Conservation (phyloP, 108 stramenopile species). For the Stephanodiscus minutulus region DNA sequence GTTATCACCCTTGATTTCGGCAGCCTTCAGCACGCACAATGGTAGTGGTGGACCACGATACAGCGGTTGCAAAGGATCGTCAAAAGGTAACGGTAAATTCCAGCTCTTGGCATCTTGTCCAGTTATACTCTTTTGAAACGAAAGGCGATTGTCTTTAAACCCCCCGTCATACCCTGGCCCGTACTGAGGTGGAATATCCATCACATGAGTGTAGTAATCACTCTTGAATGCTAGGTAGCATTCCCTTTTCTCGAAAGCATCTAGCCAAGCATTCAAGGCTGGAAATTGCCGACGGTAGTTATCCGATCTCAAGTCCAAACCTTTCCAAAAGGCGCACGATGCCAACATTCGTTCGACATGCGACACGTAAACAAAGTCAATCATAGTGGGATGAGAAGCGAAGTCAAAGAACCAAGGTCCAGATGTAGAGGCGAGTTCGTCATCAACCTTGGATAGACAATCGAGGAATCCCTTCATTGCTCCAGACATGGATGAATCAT, state of each 20-base stretch:
- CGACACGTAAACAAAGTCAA: conserved; percentile 90
- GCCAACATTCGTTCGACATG: conserved; percentile 92
- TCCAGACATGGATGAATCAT: conserved; percentile 59
- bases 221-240: conserved; percentile 86
- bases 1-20: conserved; percentile 53
- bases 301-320: conserved; percentile 69
- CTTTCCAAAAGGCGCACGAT: conserved; percentile 92
- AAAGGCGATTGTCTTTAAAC: conserved; percentile 60
- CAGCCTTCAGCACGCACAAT: conserved; percentile 64
- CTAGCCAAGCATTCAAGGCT: conserved; percentile 83
- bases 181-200: conserved; percentile 72
- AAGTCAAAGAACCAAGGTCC: conserved; percentile 94
- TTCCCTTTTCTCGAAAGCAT: conserved; percentile 89
- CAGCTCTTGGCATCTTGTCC: conserved; percentile 64
- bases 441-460: conserved; percentile 77
- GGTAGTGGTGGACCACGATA: conserved; percentile 80
- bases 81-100: conserved; percentile 68
- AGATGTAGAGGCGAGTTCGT: conserved; percentile 60
- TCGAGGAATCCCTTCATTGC: conserved; percentile 81
- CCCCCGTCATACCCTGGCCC: conserved; percentile 79
- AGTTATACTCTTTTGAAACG: conserved; percentile 54
- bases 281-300: conserved; percentile 56
- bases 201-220: conserved; percentile 81
- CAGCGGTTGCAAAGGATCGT: conserved; percentile 79
- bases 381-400: conserved; percentile 85